These are phyloP conservation scores for Colletotrichum incanum DNA, from an alignment of 2,329 filamentous ascomycete species.

Conservation along the genomic window DNA sequence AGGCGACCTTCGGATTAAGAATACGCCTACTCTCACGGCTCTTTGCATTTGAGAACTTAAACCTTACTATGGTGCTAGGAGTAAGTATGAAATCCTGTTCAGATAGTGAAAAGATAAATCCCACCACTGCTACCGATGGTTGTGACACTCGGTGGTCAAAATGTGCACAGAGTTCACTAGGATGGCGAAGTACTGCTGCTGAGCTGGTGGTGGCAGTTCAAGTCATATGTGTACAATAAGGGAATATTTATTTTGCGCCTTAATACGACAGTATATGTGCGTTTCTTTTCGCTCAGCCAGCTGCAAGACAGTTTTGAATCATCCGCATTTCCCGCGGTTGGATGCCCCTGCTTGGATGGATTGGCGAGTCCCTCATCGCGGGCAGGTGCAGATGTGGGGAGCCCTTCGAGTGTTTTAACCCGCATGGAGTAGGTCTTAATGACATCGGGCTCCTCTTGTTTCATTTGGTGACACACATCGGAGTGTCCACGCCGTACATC, in stretches of 20 bases:
- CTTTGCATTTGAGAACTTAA: no score
- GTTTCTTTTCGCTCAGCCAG: background rate
- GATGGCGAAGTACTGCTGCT: no score
- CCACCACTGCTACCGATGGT: no score
- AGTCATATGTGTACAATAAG: no score
- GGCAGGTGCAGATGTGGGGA: background rate
- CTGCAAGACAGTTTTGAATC: background rate
- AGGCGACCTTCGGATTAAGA: background rate
- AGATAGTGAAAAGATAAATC: no score
- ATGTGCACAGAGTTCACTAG: no score
- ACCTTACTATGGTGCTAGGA: background rate
- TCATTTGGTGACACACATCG: background rate
- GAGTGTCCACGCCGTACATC: no score
- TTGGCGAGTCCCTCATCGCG: background rate
- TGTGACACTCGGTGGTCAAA: no score
- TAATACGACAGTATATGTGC: no score
- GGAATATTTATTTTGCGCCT: no score
- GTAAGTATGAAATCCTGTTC: no score
- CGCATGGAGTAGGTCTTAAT: background rate
- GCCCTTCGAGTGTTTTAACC: background rate
- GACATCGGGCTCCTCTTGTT: background rate
- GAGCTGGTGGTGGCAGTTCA: no score
- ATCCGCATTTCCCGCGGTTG: background rate
- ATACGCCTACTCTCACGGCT: background rate
- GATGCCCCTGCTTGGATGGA: background rate